Evolutionary conservation across 108 stramenopile genomes (phyloP).

Genomic region (Seminavis robusta): DNA sequence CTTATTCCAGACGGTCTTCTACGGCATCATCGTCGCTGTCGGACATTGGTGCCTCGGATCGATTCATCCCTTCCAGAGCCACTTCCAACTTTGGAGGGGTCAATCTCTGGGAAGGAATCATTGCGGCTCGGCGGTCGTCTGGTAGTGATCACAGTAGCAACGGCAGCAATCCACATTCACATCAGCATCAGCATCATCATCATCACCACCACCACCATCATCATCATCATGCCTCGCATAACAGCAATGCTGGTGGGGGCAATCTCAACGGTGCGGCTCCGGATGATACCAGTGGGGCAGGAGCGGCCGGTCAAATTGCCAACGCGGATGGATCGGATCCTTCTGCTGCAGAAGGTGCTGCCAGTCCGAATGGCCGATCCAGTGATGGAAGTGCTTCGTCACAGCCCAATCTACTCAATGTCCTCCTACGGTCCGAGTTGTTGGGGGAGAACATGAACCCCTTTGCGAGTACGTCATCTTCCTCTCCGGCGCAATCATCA

Average conservation of each 20-base stretch:
- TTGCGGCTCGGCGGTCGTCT: background rate
- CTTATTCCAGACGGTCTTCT: background rate
- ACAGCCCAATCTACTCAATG: constrained; percentile 60
- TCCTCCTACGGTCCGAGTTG: constrained; percentile 75
- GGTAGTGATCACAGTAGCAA: background rate
- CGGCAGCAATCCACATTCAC: background rate
- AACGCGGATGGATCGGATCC: too few relatives aligned
- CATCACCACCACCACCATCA: constrained; percentile 3
- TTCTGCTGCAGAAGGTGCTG: constrained; percentile 2
- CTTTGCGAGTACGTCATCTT: too few relatives aligned
- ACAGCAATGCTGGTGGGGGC: constrained; percentile 1
- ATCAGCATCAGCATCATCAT: constrained; percentile 1
- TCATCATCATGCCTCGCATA: background rate
- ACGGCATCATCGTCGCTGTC: too few relatives aligned
- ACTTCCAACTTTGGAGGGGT: constrained; percentile 48
- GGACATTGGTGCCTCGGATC: constrained; percentile 41
- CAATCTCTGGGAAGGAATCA: constrained; percentile 36
- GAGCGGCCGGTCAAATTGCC: too few relatives aligned
- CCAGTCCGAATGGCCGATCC: background rate
- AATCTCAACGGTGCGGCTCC: background rate
- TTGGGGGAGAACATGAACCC: constrained; percentile 80
- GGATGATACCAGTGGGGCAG: too few relatives aligned
- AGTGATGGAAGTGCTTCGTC: constrained; percentile 10
- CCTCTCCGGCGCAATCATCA: constrained; percentile 7
- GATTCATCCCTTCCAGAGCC: constrained; percentile 79